A percentile compares a stretch with the other conserved stretches of the same genome.
phyloP scores from a whole-genome alignment of 2,329 filamentous ascomycete genomes.

The Aspergillus fischeri region DNA sequence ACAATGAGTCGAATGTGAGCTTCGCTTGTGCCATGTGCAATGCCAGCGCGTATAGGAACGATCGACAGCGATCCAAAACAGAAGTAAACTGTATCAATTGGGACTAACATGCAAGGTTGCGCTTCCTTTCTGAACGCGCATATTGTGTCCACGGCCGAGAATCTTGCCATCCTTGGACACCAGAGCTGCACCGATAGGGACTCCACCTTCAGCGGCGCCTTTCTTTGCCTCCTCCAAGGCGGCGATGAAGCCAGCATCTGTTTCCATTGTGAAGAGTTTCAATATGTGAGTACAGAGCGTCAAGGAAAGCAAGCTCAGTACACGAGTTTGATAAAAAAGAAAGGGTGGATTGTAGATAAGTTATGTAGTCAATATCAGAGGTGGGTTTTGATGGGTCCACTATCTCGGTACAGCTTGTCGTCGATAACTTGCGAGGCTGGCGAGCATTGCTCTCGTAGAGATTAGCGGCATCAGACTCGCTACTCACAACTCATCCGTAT shows the following conservation, averaged over 20 bases:
- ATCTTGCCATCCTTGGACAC: slow-evolving; percentile 67
- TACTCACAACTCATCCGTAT: background rate
- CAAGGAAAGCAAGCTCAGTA: background rate
- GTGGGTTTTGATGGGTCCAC: background rate
- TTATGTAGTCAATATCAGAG: background rate
- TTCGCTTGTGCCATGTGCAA: background rate
- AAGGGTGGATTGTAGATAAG: background rate
- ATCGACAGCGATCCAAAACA: background rate
- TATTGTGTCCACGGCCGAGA: slow-evolving; percentile 69
- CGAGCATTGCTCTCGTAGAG: background rate
- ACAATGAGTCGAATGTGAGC: background rate
- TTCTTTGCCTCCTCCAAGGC: slow-evolving; percentile 56
- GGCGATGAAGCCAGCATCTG: slow-evolving; percentile 52
- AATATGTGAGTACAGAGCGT: background rate
- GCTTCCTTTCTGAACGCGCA: slow-evolving; percentile 68
- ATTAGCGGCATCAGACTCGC: background rate
- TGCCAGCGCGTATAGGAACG: background rate
- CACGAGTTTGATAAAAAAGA: background rate
- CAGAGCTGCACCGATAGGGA: slow-evolving; percentile 58
- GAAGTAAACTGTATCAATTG: background rate
- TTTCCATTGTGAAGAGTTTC: slow-evolving; percentile 26
- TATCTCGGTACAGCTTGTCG: background rate
- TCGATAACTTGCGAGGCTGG: slow-evolving; percentile 2
- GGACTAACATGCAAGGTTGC: slow-evolving; percentile 64
- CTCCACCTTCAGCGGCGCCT: slow-evolving; percentile 54